Evolutionary conservation across 108 stramenopile genomes (phyloP).

Genomic region (Aureococcus anophagefferens): DNA sequence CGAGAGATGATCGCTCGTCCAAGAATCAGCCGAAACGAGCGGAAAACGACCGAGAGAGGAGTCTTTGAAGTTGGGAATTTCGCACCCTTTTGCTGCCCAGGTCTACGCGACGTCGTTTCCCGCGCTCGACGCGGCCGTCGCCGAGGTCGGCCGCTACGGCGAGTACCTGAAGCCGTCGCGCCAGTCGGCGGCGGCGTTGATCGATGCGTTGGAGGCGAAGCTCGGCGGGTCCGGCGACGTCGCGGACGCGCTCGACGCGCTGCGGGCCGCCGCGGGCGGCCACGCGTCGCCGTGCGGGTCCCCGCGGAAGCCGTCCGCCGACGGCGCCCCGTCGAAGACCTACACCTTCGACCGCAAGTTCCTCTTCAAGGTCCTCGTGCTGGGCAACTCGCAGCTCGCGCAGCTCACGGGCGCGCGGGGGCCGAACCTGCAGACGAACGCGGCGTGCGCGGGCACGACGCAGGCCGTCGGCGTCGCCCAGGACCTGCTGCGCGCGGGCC

Average conservation of each 20-base stretch:
- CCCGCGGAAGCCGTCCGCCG: too few species aligned
- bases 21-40: too few species aligned
- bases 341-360: conserved; percentile 88
- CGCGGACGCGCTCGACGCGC: background rate
- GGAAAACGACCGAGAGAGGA: too few species aligned
- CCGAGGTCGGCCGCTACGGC: conserved; percentile 83
- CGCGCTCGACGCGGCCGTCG: conserved; percentile 90
- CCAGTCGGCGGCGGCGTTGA: too few species aligned
- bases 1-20: too few species aligned
- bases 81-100: too few species aligned
- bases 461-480: conserved; percentile 90
- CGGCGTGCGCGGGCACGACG: conserved; percentile 92
- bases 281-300: too few species aligned
- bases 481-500: conserved; percentile 82
- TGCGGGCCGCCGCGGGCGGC: too few species aligned
- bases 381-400: conserved; percentile 90
- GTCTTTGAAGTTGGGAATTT: too few species aligned
- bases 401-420: conserved; percentile 86
- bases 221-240: background rate
- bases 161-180: conserved; percentile 39
- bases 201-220: too few species aligned
- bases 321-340: too few species aligned
- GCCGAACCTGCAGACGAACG: conserved; percentile 93
- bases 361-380: conserved; percentile 83
- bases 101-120: conserved; percentile 90